Evolutionary conservation across 768 basidiomycete species (phyloP).

Genomic region (Termitomyces sp.): DNA sequence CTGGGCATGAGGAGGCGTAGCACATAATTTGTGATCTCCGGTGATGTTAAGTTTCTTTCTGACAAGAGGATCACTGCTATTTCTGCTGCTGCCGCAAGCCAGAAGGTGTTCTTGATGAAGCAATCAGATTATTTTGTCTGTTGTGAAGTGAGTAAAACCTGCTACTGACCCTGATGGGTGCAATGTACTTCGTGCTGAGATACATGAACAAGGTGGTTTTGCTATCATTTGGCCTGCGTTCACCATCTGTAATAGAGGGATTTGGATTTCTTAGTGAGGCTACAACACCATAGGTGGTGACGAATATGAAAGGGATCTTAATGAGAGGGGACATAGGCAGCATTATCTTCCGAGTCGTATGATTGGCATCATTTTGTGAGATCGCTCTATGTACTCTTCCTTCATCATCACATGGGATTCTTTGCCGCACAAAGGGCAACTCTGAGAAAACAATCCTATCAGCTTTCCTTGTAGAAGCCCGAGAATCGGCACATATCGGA

Average conservation of each 20-base stretch:
- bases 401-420: too few species aligned
- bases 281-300: background rate
- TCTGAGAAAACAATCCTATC: too few species aligned
- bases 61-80: background rate
- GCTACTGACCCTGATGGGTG: background rate
- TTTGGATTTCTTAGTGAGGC: slow-evolving; percentile 4
- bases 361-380: too few species aligned
- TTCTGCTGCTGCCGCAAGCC: background rate
- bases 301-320: slow-evolving; percentile 6
- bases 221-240: background rate
- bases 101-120: background rate
- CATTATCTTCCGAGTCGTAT: too few species aligned
- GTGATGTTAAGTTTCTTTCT: background rate
- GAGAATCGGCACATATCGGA: too few species aligned
- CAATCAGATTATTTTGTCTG: too few species aligned
- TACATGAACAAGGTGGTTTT: slow-evolving; percentile 1
- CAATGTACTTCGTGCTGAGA: background rate
- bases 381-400: too few species aligned
- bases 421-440: too few species aligned
- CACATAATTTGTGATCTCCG: background rate
- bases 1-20: background rate
- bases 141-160: too few species aligned
- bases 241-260: background rate
- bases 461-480: too few species aligned
- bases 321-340: background rate